Base-by-base conservation (phyloP, 192 early-diverging fungal genomes). In the Coemansia sp. region DNA sequence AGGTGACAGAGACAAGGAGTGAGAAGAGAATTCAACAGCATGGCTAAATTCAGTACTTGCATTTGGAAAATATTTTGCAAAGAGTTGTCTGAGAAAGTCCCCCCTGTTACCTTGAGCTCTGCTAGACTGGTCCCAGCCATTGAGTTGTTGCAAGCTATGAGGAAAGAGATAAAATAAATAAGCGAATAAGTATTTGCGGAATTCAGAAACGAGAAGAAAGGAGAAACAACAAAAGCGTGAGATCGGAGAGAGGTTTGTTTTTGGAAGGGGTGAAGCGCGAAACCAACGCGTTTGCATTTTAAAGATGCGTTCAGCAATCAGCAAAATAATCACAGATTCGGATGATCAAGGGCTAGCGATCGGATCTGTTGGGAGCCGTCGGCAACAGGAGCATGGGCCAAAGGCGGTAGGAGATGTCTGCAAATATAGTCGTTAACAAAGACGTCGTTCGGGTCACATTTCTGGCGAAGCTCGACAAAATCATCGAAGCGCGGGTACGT, bases 361-460 rank as follows among this genome's bases (percentile, higher is more conserved):
- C 30, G 8, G 15, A 9, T 36, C 34, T 36, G 48, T 50, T 9
- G 23, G 27, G 23, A 50, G 5, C 11, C 8, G 15, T 50, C 48
- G 23, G 48, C 17, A 6, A 33, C 52, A 11, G 50, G 30, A 25
- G 55, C 52, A 11, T 20, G 57, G 25, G 65, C 59, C n/a, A 15
- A 30, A 5, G 76, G 76, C n/a, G 76, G 67, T 34, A 80, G 45
- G 1, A 92, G 23, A 50, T 90, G 88, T 31, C 88, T 65, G 3
- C 75, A 61, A 1, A 92, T 72, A 54, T 92, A 90, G 42, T 87
- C 77, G 53, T 92, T 92, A 33, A 90, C 63, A 72, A 92, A 90
- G 23, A 90, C 66, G 42, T 83, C 82, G 22, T 84, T 55, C 0
- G 90, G 90, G 77, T 92, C 90, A 57, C 89, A 60, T 44, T 64